Conservation (phyloP, 2,329 filamentous ascomycete species). For the Leptographium procerum region DNA sequence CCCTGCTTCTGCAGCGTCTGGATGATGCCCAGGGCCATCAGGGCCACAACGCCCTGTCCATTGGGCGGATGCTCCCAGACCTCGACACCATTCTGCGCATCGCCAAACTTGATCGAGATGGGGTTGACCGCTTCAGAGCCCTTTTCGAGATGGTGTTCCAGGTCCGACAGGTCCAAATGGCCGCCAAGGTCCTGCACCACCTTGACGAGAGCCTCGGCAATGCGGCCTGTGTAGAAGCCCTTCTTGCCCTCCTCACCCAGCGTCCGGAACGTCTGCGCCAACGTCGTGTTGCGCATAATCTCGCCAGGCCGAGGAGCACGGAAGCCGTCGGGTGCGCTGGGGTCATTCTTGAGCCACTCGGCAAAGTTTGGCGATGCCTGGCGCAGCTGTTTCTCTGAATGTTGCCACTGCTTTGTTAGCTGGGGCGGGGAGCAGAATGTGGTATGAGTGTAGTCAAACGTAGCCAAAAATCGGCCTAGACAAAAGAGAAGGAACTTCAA, state of each 20-base stretch:
- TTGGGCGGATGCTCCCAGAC: conserved; percentile 97
- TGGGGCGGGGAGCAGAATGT: not conserved
- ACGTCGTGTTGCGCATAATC: conserved; percentile 72
- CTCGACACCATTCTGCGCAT: conserved; percentile 46
- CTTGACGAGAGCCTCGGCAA: conserved; percentile 71
- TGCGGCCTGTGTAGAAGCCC: conserved; percentile 79
- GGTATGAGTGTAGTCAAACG: too few relatives aligned
- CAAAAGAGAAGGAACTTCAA: too few relatives aligned
- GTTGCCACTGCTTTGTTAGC: conserved; percentile 52
- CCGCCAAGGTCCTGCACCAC: conserved; percentile 69
- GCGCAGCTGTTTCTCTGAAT: conserved; percentile 51
- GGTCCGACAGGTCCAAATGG: conserved; percentile 65
- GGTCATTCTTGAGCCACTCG: conserved; percentile 78
- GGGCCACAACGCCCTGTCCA: conserved; percentile 85
- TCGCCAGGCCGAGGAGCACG: conserved; percentile 72
- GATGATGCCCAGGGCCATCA: conserved; percentile 89
- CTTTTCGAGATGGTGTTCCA: conserved; percentile 57
- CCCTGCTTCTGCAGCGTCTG: conserved; percentile 70
- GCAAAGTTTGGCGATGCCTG: conserved; percentile 71
- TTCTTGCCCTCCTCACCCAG: conserved; percentile 73
- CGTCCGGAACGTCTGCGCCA: conserved; percentile 70
- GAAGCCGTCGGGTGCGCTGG: conserved; percentile 53
- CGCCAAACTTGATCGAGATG: conserved; percentile 65
- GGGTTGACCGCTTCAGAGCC: conserved; percentile 71
- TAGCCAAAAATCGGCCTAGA: too few relatives aligned